Conservation (phyloP, 2,329 filamentous ascomycete genomes). For the Fusarium kyushuense region DNA sequence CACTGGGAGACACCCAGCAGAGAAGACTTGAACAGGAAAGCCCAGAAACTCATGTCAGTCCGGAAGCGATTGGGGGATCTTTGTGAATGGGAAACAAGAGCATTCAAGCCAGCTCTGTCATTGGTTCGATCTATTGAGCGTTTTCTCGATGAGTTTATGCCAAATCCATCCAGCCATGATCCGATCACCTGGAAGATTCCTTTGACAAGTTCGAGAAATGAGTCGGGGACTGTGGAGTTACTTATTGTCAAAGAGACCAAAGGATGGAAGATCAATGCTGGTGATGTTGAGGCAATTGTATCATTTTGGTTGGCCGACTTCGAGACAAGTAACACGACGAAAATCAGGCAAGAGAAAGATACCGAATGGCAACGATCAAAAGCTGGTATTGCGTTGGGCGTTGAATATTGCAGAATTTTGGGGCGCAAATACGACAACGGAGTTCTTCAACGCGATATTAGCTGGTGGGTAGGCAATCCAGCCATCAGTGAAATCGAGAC, state of each 20-base stretch:
- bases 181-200: not conserved
- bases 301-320: not conserved
- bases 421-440: not conserved
- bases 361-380: not conserved
- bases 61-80: not conserved
- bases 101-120: not conserved
- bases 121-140: not conserved
- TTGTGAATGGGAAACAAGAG: not conserved
- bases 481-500: not conserved
- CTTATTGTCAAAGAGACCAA: not conserved
- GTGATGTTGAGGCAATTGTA: not conserved
- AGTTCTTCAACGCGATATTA: not conserved
- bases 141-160: not conserved
- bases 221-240: not conserved
- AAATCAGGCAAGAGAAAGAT: rapidly evolving
- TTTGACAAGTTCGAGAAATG: not conserved
- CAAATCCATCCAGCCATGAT: rapidly evolving
- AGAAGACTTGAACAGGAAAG: not conserved
- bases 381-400: not conserved
- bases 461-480: not conserved
- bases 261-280: not conserved
- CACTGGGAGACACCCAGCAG: too few species aligned
- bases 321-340: rapidly evolving
- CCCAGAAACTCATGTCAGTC: not conserved
- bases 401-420: not conserved